These are phyloP conservation scores for Erysiphe pisi DNA, from an alignment of 2,329 filamentous ascomycete genomes.

Conservation along the genomic window DNA sequence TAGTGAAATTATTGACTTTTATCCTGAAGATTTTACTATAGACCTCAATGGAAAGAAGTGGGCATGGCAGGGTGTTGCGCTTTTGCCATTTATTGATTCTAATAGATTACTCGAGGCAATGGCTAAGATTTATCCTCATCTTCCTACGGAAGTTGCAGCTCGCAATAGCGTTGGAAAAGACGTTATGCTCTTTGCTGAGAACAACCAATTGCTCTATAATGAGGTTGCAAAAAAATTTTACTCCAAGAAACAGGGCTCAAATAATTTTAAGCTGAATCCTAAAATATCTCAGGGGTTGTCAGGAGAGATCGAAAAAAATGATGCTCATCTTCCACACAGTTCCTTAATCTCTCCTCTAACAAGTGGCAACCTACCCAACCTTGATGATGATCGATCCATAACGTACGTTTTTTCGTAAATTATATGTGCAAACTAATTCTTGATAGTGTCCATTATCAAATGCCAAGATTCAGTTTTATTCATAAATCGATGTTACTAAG, in stretches of 20 bases:
- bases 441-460: constrained; percentile 68
- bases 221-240: constrained; percentile 79
- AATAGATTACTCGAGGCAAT: constrained; percentile 72
- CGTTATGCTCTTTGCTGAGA: constrained; percentile 72
- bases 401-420: constrained; percentile 36
- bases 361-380: constrained; percentile 57
- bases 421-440: constrained; percentile 6
- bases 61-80: constrained; percentile 89
- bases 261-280: constrained; percentile 62
- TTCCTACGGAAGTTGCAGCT: constrained; percentile 63
- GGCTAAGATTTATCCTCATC: constrained; percentile 65
- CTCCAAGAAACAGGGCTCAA: constrained; percentile 66
- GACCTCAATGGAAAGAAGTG: constrained; percentile 98
- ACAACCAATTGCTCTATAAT: constrained; percentile 68
- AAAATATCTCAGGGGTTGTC: constrained; percentile 64
- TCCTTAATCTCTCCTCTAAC: constrained; percentile 68
- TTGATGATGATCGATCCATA: constrained; percentile 79
- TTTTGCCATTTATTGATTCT: constrained; percentile 95
- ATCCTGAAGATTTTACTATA: constrained; percentile 84
- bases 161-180: constrained; percentile 75
- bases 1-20: constrained; percentile 94
- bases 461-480: constrained; percentile 58
- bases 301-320: constrained; percentile 71
- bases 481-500: constrained; percentile 94
- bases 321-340: constrained; percentile 73